These are phyloP conservation scores for Condylostoma magnum DNA, from an alignment of 169 alveolate species.

Conservation along the genomic window DNA sequence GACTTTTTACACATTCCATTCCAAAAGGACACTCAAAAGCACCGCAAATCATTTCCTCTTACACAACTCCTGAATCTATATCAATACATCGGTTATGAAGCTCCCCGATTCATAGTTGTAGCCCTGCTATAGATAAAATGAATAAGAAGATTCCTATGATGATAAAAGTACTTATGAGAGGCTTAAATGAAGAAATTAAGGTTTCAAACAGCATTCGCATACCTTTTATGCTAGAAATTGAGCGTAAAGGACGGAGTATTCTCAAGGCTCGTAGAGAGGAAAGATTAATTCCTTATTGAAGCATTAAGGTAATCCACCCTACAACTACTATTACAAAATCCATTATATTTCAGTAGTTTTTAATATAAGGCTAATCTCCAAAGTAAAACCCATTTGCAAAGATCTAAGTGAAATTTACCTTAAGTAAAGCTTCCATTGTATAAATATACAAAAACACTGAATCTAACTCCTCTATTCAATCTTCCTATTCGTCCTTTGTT, in stretches of 20 bases:
- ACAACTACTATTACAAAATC: constrained; percentile 79
- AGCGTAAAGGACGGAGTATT: constrained; percentile 73
- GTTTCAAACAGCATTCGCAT: constrained; percentile 58
- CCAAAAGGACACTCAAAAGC: too few species aligned
- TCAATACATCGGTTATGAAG: constrained; percentile 54
- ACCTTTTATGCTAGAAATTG: constrained; percentile 62
- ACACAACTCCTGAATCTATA: constrained; percentile 37
- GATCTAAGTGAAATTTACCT: constrained; percentile 59
- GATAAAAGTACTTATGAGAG: constrained; percentile 51
- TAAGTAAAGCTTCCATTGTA: constrained; percentile 75
- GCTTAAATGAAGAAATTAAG: constrained; percentile 47
- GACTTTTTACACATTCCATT: neutral
- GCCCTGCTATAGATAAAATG: constrained; percentile 65
- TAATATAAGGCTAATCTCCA: constrained; percentile 69
- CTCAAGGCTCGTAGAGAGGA: constrained; percentile 64
- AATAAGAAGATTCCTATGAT: constrained; percentile 52
- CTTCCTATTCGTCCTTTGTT: neutral
- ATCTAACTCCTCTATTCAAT: neutral
- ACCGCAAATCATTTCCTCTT: neutral
- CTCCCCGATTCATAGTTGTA: constrained; percentile 61
- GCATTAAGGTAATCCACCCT: constrained; percentile 46
- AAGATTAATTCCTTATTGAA: neutral
- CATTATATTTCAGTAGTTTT: constrained; percentile 85
- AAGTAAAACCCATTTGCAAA: constrained; percentile 60
- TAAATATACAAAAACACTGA: constrained; percentile 60